Base-by-base conservation (phyloP, 2,329 filamentous ascomycete species). In the Purpureocillium lavendulum region DNA sequence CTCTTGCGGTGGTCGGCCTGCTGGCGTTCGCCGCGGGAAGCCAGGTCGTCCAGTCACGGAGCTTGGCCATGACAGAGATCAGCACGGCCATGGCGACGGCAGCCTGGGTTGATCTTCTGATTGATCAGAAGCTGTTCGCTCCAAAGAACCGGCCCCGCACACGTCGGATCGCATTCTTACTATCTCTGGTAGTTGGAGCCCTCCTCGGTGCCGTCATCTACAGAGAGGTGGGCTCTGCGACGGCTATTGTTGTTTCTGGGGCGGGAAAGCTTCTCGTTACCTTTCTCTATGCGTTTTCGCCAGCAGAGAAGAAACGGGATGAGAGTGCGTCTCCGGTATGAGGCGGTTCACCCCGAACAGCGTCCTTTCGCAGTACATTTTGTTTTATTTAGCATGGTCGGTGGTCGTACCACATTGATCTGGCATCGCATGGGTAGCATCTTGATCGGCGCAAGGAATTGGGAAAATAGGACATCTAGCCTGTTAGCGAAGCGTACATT, bases 81-180 rank as follows among this genome's bases (percentile, higher is more conserved):
- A 77, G 67, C 42, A 81, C 77, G 0, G 75, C 77, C 18, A 80
- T 80, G 75, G 76, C 75, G 0, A 81, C 77, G 5, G 75, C 77
- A 1, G 76, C 77, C 2, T 80, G 73, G 67, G 62, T 81, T 2
- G 76, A 81, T 49, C 51, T 80, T 40, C 54, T 77, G 38, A 72
- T 78, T 39, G 77, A 81, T 51, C 63, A 64, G 24, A 59, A 60
- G 6, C 56, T 80, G 36, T 65, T 75, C 14, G 55, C 52, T 4
- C 8, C 55, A 8, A 49, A 60, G 12, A 80, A 80, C 49, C 58
- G 69, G 13, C 59, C 67, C 3, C 57, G 75, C 13, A 75, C 70
- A 29, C 58, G 75, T 5, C 58, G 74, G 3, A 53, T 69, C 4
- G 55, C 64, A 30, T 80, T 80, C 44, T 54, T 80, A 33, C 14